Evolutionary conservation across 805 yeast species (phyloP), one percentile per base, ranked within the genome.

Genomic region (Kregervanrija fluxuum): DNA sequence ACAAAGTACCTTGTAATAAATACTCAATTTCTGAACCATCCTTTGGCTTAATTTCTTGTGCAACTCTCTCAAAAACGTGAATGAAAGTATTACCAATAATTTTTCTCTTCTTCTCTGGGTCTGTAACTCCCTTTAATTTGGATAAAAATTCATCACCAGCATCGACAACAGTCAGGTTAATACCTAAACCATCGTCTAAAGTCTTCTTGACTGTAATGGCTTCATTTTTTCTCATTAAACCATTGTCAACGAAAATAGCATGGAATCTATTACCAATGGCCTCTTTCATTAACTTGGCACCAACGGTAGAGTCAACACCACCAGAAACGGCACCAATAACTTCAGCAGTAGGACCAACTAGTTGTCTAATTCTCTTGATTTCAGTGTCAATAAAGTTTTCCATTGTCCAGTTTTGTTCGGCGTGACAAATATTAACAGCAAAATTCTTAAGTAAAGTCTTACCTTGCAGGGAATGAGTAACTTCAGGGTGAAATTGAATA

Each of bases 271-370:
- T 93, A 63, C 99, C 99, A 67, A 93, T 93, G 54, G 99, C 99
- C 72, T 86, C 96, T 53, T 88, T 83, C 95, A 93, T 85, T 64
- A 93, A 77, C 75, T 91, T 93, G 53, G 99, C 97, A 54, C 97
- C 99, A 49, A 93, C 99, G 40, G 99, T 93, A 42, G 99, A 93
- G 70, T 93, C 99, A 51, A 93, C 99, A 74, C 99, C 99, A 61
- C 99, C 99, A 43, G 96, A 88, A 53, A 93, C 99, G 45, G 99
- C 99, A 70, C 99, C 99, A 62, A 93, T 93, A 53, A 93, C 99
- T 71, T 93, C 98, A 46, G 96, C 98, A 46, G 89, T 82, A 54
- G 96, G 97, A 42, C 99, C 99, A 55, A 93, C 97, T 54, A 91
- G 73, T 43, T 78, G 75, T 68, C 89, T 79, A 57, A 93, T 93